These are phyloP conservation scores for Clitocybe nebularis DNA, from an alignment of 1,284 basidiomycete species.

Conservation along the genomic window DNA sequence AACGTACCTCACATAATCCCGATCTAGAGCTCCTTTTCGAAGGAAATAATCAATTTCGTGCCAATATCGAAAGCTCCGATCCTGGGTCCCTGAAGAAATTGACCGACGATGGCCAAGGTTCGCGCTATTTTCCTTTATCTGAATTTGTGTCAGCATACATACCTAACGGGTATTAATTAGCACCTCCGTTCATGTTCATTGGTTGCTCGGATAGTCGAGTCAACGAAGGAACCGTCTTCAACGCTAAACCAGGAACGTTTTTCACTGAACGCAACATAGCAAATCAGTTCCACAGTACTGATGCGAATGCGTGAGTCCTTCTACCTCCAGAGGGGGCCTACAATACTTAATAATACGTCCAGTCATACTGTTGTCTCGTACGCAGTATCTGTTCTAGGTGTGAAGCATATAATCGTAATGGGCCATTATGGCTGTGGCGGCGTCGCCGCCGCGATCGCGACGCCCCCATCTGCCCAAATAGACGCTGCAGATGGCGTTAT, in stretches of 20 bases:
- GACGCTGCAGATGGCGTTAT: conserved; percentile 25
- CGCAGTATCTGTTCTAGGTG: conserved; percentile 27
- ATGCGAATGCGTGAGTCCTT: conserved; percentile 29
- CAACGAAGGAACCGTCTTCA: conserved; percentile 31
- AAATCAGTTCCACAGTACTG: conserved; percentile 29
- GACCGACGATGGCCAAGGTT: conserved; percentile 28
- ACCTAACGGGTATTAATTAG: conserved; percentile 13
- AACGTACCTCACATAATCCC: conserved; percentile 7
- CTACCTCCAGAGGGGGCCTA: too few relatives aligned
- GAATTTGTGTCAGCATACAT: not conserved
- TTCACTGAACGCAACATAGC: conserved; percentile 32
- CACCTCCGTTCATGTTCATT: conserved; percentile 33
- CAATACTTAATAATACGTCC: too few relatives aligned
- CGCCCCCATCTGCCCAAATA: conserved; percentile 18
- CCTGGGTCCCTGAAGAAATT: conserved; percentile 25
- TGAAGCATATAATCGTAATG: conserved; percentile 34
- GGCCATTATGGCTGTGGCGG: conserved; percentile 35
- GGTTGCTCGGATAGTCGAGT: conserved; percentile 34
- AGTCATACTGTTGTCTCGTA: conserved; percentile 30
- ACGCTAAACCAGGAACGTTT: conserved; percentile 31
- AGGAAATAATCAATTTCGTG: conserved; percentile 28
- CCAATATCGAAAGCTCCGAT: conserved; percentile 19
- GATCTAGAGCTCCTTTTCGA: conserved; percentile 22
- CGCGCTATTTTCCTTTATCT: not conserved
- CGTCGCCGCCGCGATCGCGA: conserved; percentile 29